These are phyloP conservation scores for Cephalotrichum gorgonifer DNA, from an alignment of 2,329 filamentous ascomycete species.

Conservation along the genomic window DNA sequence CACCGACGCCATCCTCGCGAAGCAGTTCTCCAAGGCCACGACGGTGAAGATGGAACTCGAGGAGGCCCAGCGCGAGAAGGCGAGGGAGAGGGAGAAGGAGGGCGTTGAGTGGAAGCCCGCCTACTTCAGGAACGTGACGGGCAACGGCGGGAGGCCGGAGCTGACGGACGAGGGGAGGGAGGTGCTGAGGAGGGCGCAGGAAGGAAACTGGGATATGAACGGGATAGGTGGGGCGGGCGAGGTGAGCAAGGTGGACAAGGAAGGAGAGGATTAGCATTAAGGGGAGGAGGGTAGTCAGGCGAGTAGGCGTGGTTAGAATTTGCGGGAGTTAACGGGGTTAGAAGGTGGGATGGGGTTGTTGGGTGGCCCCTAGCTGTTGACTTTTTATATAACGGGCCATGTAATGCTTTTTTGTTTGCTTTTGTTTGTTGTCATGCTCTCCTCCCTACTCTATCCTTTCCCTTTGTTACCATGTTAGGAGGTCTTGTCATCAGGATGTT, in stretches of 20 bases:
- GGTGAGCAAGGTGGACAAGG: not conserved
- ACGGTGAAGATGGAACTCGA: conserved; percentile 84
- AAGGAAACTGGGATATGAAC: conserved; percentile 39
- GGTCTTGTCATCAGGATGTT: too few relatives aligned
- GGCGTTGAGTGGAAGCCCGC: conserved; percentile 70
- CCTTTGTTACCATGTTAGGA: too few relatives aligned
- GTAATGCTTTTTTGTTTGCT: too few relatives aligned
- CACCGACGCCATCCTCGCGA: conserved; percentile 72
- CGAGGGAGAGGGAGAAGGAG: conserved; percentile 63
- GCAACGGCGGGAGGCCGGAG: conserved; percentile 44
- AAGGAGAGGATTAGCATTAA: not conserved
- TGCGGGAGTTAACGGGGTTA: too few relatives aligned
- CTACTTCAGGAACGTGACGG: conserved; percentile 62
- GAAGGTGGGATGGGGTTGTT: too few relatives aligned
- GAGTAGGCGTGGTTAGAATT: not conserved
- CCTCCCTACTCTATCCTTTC: too few relatives aligned
- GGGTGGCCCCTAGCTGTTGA: too few relatives aligned
- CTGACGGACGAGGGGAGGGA: conserved; percentile 42
- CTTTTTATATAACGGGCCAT: too few relatives aligned
- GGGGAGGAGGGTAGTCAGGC: not conserved
- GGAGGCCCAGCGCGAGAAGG: conserved; percentile 78
- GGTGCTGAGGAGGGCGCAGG: conserved; percentile 41
- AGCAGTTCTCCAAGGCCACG: conserved; percentile 78
- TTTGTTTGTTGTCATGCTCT: too few relatives aligned
- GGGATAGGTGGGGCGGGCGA: conserved; percentile 24